Evolutionary conservation across 345 rosid species (phyloP).

Genomic region (Citrus hindsii): DNA sequence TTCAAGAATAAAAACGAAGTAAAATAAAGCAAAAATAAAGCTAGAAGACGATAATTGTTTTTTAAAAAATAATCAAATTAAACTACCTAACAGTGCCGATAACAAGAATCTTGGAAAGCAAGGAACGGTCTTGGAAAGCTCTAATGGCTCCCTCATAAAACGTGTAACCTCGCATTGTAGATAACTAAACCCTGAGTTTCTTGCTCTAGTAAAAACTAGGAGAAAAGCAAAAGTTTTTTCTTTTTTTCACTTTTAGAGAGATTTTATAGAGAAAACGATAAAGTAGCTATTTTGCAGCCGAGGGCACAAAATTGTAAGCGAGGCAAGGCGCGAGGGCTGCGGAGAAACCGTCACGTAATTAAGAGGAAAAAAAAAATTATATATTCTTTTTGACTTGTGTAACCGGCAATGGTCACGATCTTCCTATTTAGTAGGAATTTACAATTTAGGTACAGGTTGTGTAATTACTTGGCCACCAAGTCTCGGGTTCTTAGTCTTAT

Average conservation of each 20-base stretch:
- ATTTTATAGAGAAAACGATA: conserved; percentile 16
- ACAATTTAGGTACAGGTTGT: background rate
- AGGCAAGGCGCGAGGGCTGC: background rate
- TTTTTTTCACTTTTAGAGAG: background rate
- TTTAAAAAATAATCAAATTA: too few relatives aligned
- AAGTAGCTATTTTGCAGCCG: background rate
- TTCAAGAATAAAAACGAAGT: background rate
- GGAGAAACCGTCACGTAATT: conserved; percentile 5
- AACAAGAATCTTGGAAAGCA: conserved; percentile 46
- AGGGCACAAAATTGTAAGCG: background rate
- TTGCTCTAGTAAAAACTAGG: background rate
- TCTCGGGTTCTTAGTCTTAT: background rate
- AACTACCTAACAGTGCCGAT: conserved; percentile 44
- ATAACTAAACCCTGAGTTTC: background rate
- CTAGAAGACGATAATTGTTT: too few relatives aligned
- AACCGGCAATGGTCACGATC: background rate
- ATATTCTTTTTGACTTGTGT: background rate
- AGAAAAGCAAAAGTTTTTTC: background rate
- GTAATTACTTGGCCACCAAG: background rate
- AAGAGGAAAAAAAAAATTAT: background rate
- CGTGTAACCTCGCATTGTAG: conserved; percentile 31
- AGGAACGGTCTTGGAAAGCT: conserved; percentile 41
- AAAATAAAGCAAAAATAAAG: background rate
- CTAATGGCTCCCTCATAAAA: conserved; percentile 38
- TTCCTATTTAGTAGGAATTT: background rate